These are phyloP conservation scores for Heterobasidion parviporum DNA, from an alignment of 1,284 basidiomycete species.

Conservation along the genomic window DNA sequence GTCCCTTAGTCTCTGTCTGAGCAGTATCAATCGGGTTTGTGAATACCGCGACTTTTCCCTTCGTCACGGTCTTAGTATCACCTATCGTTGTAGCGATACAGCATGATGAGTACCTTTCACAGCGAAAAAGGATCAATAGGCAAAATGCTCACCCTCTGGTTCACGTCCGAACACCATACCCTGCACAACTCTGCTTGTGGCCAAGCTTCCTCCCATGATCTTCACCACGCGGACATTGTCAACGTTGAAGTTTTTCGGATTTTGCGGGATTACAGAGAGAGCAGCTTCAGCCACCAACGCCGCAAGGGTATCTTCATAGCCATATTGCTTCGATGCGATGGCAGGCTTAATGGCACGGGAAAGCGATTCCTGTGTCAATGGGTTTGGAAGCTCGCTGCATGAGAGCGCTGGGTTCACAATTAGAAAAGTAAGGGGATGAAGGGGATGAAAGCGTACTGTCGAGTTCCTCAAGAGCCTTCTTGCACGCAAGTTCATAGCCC, in stretches of 20 bases:
- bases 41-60: slow-evolving; percentile 90
- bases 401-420: slow-evolving; percentile 44
- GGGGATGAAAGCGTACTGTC: slow-evolving; percentile 59
- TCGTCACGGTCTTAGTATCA: slow-evolving; percentile 71
- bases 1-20: slow-evolving; percentile 99
- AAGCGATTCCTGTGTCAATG: slow-evolving; percentile 74
- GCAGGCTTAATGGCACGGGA: slow-evolving; percentile 81
- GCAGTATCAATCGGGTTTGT: slow-evolving; percentile 89
- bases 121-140: background rate
- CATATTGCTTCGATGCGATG: slow-evolving; percentile 97
- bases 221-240: slow-evolving; percentile 99
- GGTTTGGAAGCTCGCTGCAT: slow-evolving; percentile 61
- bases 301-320: slow-evolving; percentile 81
- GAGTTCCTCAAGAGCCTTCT: slow-evolving; percentile 81
- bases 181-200: slow-evolving; percentile 81
- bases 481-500: slow-evolving; percentile 92
- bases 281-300: slow-evolving; percentile 90
- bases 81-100: slow-evolving; percentile 31
- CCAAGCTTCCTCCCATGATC: slow-evolving; percentile 90
- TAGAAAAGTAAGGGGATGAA: background rate
- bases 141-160: slow-evolving; percentile 68
- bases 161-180: slow-evolving; percentile 99
- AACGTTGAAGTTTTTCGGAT: slow-evolving; percentile 90
- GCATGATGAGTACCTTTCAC: background rate
- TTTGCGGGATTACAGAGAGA: slow-evolving; percentile 82